phyloP scores from a whole-genome alignment of 2,329 filamentous ascomycete genomes.

The Monosporascus sp. region DNA sequence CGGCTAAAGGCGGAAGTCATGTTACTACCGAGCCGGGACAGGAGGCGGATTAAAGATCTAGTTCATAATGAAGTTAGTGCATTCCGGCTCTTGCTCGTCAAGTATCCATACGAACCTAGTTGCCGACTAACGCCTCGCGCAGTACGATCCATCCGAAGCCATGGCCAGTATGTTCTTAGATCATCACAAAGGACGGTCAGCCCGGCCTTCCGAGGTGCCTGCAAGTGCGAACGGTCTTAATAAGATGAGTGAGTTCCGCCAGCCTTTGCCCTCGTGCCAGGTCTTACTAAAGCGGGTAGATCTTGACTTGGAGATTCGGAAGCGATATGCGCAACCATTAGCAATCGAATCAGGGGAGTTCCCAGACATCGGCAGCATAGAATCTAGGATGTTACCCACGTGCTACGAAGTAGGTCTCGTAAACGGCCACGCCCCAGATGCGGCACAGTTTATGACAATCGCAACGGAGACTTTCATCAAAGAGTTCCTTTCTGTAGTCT shows the following conservation, averaged over 20 bases:
- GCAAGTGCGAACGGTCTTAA: slow-evolving; percentile 69
- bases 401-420: slow-evolving; percentile 61
- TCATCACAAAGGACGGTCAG: slow-evolving; percentile 38
- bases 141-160: slow-evolving; percentile 52
- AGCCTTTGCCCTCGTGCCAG: slow-evolving; percentile 1
- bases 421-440: slow-evolving; percentile 53
- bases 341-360: slow-evolving; percentile 66
- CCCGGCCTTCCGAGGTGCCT: slow-evolving; percentile 53
- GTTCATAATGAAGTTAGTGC: slow-evolving; percentile 52
- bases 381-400: slow-evolving; percentile 60
- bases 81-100: background rate
- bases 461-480: slow-evolving; percentile 65
- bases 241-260: slow-evolving; percentile 62
- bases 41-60: slow-evolving; percentile 62
- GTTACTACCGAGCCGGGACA: slow-evolving; percentile 61
- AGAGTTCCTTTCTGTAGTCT: slow-evolving; percentile 57
- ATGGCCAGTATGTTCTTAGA: slow-evolving; percentile 49
- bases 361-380: slow-evolving; percentile 58
- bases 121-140: slow-evolving; percentile 15
- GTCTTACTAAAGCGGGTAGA: slow-evolving; percentile 34
- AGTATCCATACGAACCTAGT: background rate
- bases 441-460: slow-evolving; percentile 58
- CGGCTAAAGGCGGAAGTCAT: slow-evolving; percentile 64
- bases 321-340: slow-evolving; percentile 58
- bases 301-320: slow-evolving; percentile 61